Conservation (phyloP, 2,329 filamentous ascomycete species). For the Dendryphion nanum region DNA sequence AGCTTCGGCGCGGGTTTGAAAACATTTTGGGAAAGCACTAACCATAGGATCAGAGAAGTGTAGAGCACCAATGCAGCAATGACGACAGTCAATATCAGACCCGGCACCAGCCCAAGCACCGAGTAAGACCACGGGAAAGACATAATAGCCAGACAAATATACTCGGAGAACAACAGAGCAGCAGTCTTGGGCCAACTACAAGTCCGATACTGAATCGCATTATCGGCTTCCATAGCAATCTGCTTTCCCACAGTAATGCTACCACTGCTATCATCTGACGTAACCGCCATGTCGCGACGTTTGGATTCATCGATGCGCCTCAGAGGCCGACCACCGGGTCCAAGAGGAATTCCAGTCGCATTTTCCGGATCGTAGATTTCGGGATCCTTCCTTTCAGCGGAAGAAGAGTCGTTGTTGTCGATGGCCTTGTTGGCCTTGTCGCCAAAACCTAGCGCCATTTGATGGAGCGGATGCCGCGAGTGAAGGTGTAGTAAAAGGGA, state of each 20-base stretch:
- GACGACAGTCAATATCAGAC: constrained; percentile 77
- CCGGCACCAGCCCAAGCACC: constrained; percentile 80
- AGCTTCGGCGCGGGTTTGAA: no score
- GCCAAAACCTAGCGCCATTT: constrained; percentile 52
- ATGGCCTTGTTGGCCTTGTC: constrained; percentile 17
- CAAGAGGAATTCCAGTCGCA: constrained; percentile 14
- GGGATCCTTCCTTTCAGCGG: constrained; percentile 9
- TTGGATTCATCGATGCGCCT: constrained; percentile 42
- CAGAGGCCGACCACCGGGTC: constrained; percentile 31
- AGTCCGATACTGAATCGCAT: constrained; percentile 85
- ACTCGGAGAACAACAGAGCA: constrained; percentile 87
- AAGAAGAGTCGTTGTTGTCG: constrained; percentile 8
- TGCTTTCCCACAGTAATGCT: constrained; percentile 60
- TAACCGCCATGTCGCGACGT: constrained; percentile 17
- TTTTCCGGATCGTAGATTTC: constrained; percentile 32
- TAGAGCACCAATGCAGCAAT: constrained; percentile 79
- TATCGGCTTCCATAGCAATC: constrained; percentile 71
- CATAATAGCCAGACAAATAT: constrained; percentile 92
- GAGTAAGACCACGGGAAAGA: constrained; percentile 94
- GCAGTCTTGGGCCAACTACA: constrained; percentile 97
- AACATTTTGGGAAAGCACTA: no score
- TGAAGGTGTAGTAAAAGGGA: constrained; percentile 40
- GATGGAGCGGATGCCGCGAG: constrained; percentile 46
- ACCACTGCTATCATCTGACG: constrained; percentile 35
- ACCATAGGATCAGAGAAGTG: constrained; percentile 69